Percentiles rank a stretch among this genome's conserved stretches.
phyloP scores from a whole-genome alignment of 768 basidiomycete species.

The Tricholoma terreum region DNA sequence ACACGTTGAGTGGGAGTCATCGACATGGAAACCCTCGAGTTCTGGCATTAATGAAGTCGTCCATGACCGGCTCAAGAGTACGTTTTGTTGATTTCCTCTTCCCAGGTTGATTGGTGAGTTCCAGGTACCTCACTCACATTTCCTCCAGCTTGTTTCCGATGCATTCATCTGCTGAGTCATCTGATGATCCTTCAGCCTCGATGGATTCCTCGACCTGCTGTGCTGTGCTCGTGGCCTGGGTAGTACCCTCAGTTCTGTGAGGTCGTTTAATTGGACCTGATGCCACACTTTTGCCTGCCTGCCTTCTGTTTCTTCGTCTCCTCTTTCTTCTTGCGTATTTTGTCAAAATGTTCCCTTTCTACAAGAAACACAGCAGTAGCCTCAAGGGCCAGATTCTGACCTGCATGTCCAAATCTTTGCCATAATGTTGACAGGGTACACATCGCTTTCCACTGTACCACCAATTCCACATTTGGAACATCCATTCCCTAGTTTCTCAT shows the following conservation, averaged over 20 bases:
- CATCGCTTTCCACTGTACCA: slow-evolving; percentile 31
- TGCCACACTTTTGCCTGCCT: not conserved
- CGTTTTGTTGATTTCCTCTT: not conserved
- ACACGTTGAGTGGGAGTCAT: not conserved
- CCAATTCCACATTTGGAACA: slow-evolving; percentile 28
- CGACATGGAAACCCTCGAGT: not conserved
- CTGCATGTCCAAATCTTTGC: slow-evolving; percentile 34
- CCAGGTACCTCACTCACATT: not conserved
- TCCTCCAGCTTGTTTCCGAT: not conserved
- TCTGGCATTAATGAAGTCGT: not conserved
- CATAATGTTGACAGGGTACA: slow-evolving; percentile 24
- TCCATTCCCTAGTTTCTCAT: slow-evolving; percentile 34
- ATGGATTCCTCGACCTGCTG: too few relatives aligned
- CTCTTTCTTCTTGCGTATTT: slow-evolving; percentile 12
- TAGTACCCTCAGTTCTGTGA: too few relatives aligned
- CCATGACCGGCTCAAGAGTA: not conserved
- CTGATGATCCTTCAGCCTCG: not conserved
- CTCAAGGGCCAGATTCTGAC: slow-evolving; percentile 4
- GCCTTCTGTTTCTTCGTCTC: slow-evolving; percentile 1
- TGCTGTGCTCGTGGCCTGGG: too few relatives aligned
- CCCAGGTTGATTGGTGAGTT: not conserved
- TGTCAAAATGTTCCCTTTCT: slow-evolving; percentile 26
- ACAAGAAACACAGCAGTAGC: slow-evolving; percentile 24
- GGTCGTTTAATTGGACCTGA: not conserved
- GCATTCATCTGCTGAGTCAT: not conserved